Evolutionary conservation across 108 stramenopile genomes (phyloP).

Genomic region (Skeletonema tropicum): DNA sequence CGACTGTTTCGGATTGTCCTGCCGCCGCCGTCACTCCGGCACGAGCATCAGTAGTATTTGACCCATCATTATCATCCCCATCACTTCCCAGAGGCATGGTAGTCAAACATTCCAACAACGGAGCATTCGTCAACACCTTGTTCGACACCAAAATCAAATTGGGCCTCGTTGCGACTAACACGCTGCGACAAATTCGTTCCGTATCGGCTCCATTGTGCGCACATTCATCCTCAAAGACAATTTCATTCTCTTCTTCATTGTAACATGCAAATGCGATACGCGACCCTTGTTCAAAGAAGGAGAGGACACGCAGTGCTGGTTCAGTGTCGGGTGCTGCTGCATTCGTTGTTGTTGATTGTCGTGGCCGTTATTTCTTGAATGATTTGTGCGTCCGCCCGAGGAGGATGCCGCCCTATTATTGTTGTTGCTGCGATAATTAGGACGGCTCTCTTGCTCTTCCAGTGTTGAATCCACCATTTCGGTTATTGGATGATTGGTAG

Average conservation of each 20-base stretch:
- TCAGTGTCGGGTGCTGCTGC: constrained; percentile 48
- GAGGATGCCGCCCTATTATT: not conserved
- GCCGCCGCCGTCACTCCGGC: not conserved
- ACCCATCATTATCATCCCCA: not conserved
- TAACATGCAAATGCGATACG: constrained; percentile 81
- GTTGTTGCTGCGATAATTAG: not conserved
- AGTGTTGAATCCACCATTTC: not conserved
- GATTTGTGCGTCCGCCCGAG: not conserved
- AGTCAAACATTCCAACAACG: constrained; percentile 53
- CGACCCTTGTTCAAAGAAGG: constrained; percentile 68
- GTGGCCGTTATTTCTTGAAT: constrained; percentile 5
- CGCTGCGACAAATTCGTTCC: constrained; percentile 58
- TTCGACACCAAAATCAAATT: constrained; percentile 69
- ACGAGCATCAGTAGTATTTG: not conserved
- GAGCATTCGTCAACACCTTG: constrained; percentile 49
- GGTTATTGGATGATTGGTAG: not conserved
- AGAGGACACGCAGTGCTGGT: constrained; percentile 57
- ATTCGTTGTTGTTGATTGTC: not conserved
- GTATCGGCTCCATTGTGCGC: constrained; percentile 55
- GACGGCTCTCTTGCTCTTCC: not conserved
- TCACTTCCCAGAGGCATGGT: constrained; percentile 23
- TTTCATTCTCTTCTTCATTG: constrained; percentile 75
- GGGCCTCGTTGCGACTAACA: constrained; percentile 56
- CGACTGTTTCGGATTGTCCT: not conserved
- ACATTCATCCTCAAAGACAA: constrained; percentile 58